phyloP scores from a whole-genome alignment of 192 early-diverging fungal genomes.

The Chytriomyces sp. region DNA sequence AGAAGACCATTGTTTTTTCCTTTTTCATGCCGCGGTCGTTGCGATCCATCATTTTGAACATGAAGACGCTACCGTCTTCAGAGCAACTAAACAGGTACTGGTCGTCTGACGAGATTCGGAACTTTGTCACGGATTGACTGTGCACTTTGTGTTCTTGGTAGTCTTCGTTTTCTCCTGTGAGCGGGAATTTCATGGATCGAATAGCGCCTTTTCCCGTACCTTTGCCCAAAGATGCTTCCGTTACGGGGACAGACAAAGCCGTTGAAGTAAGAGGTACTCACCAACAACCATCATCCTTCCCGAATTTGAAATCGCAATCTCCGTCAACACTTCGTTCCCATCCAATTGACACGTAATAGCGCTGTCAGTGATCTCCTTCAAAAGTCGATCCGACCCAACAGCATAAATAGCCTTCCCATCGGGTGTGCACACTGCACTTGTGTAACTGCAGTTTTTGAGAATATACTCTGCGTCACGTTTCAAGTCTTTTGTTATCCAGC shows the following conservation, averaged over 20 bases:
- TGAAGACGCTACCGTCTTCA: slow-evolving; percentile 58
- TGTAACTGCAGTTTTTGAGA: slow-evolving; percentile 57
- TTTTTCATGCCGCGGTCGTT: slow-evolving; percentile 43
- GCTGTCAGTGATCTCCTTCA: slow-evolving; percentile 70
- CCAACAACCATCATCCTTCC: slow-evolving; percentile 67
- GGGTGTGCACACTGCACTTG: slow-evolving; percentile 46
- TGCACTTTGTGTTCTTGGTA: slow-evolving; percentile 63
- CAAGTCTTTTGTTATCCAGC: slow-evolving; percentile 52
- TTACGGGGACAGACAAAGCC: too few species aligned
- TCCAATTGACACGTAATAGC: slow-evolving; percentile 56
- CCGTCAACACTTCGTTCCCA: slow-evolving; percentile 48
- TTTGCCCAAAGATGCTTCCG: not conserved
- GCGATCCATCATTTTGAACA: slow-evolving; percentile 55
- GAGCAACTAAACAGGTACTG: slow-evolving; percentile 53
- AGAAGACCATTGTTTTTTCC: slow-evolving; percentile 39
- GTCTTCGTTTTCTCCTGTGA: slow-evolving; percentile 49
- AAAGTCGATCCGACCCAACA: slow-evolving; percentile 57
- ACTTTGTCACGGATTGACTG: slow-evolving; percentile 45
- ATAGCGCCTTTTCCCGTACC: slow-evolving; percentile 53
- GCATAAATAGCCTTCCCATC: slow-evolving; percentile 57
- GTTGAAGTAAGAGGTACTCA: not conserved
- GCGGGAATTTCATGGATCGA: slow-evolving; percentile 56
- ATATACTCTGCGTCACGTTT: slow-evolving; percentile 64
- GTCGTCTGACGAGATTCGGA: slow-evolving; percentile 57
- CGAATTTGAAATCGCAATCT: slow-evolving; percentile 55